Percentiles rank a stretch among this genome's conserved stretches.
Evolutionary conservation across 1,284 basidiomycete genomes (phyloP).

Genomic region (Ustilago sp.): DNA sequence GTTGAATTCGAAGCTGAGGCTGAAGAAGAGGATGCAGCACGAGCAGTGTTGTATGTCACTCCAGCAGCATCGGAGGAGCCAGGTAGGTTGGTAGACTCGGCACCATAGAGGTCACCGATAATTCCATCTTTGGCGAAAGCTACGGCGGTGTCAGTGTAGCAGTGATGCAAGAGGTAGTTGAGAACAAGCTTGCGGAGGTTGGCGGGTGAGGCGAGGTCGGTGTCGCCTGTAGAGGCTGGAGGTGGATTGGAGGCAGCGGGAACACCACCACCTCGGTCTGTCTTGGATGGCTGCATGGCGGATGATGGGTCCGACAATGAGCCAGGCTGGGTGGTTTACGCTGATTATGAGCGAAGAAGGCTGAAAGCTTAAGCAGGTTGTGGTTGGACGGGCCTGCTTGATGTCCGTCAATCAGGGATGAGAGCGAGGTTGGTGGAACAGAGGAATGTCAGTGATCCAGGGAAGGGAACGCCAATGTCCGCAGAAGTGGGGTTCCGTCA

Average conservation of each 20-base stretch:
- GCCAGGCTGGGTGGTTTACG: not conserved
- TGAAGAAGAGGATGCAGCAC: conserved; percentile 6
- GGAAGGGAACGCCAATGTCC: not conserved
- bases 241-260: conserved; percentile 13
- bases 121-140: conserved; percentile 78
- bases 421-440: not conserved
- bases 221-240: conserved; percentile 33
- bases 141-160: conserved; percentile 78
- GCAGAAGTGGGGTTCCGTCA: not conserved
- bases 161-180: conserved; percentile 82
- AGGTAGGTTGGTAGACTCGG: conserved; percentile 12
- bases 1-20: conserved; percentile 14
- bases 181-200: conserved; percentile 76
- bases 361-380: no score
- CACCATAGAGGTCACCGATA: conserved; percentile 40
- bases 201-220: conserved; percentile 50
- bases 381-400: no score
- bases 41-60: conserved; percentile 7
- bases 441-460: not conserved
- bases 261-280: conserved; percentile 4
- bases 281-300: conserved; percentile 38
- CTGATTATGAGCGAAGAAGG: not conserved
- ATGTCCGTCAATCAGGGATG: not conserved
- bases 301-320: not conserved
- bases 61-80: conserved; percentile 14